Evolutionary conservation across 2,329 filamentous ascomycete genomes (phyloP), one percentile per base, ranked within the genome.

Genomic region (Paecilomyces sp.): DNA sequence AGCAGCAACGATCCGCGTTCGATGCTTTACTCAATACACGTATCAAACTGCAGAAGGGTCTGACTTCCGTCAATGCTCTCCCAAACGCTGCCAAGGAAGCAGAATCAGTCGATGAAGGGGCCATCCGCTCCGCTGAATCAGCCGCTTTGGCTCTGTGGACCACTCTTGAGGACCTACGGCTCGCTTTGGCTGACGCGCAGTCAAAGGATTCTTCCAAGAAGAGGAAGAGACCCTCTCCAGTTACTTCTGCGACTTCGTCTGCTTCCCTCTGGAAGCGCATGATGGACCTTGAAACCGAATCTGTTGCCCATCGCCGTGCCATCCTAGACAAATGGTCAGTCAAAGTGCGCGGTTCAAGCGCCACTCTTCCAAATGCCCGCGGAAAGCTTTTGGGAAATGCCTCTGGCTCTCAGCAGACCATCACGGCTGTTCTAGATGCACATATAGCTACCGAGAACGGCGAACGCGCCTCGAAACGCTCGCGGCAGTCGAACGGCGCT

Each of bases 31-130:
- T 99, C 33, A 96, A 96, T 76, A 84, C 92, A 13, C 87, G 94
- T 22, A 97, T 99, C 70, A 90, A 93, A 62, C 78, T 99, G 18
- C 95, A 99, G 74, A 97, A 97, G 74, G 91, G 90, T 1, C 77
- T 99, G 13, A 84, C 94, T 15, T 88, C 90, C 0, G 85, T 88
- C 28, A 97, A 97, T 73, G 88, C 91, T 0, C 80, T 95, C 50
- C 74, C 82, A 15, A 70, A 78, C 0, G 65, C 82, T 1, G 74
- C 78, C 11, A 71, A 79, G 1, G 76, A 81, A 1, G 74, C 74
- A 8, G 67, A 70, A 13, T 74, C 80, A 1, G 66, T 64, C 41
- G 66, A 72, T 59, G 69, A 63, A 2, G 70, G 78, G 50, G 71
- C 87, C 76, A 68, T 96, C 81, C 77, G 85, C 82, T 89, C 89